phyloP scores from a whole-genome alignment of 768 basidiomycete genomes.

The Melanogaster broomeanus region DNA sequence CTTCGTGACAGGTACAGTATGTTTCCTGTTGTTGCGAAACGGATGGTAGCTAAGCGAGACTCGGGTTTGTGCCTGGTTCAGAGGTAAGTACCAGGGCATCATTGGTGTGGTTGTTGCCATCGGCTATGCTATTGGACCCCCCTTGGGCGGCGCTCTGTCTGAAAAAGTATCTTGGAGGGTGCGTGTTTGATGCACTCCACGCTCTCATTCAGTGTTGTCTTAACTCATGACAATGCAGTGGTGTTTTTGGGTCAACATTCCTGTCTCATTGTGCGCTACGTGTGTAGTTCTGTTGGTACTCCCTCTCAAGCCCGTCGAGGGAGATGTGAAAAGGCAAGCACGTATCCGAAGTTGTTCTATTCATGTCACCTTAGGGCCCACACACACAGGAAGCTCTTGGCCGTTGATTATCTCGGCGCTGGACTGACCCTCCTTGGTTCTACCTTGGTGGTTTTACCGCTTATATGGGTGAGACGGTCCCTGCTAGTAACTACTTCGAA shows the following conservation, averaged over 20 bases:
- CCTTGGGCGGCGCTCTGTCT: conserved; percentile 65
- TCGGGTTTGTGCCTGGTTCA: conserved; percentile 27
- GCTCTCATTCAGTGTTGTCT: not conserved
- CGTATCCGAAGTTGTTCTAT: no score
- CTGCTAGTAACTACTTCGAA: not conserved
- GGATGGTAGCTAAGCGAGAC: not conserved
- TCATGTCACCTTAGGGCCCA: not conserved
- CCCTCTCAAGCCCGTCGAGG: conserved; percentile 69
- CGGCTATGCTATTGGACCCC: conserved; percentile 66
- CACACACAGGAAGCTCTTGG: conserved; percentile 55
- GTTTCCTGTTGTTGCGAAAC: not conserved
- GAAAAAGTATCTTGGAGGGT: conserved; percentile 66
- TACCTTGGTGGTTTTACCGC: conserved; percentile 63
- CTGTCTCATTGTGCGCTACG: conserved; percentile 54
- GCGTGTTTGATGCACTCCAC: conserved; percentile 18
- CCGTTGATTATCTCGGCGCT: conserved; percentile 65
- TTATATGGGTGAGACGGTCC: conserved; percentile 60
- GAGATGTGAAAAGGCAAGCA: conserved; percentile 51
- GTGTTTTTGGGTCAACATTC: conserved; percentile 77
- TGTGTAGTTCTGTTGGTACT: conserved; percentile 60
- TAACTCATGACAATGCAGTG: conserved; percentile 40
- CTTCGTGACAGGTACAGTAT: conserved; percentile 59
- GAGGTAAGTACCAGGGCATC: conserved; percentile 79
- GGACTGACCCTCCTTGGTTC: conserved; percentile 60
- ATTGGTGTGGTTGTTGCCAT: conserved; percentile 56